Conservation (phyloP, 2,329 filamentous ascomycete species). For the Aureobasidium sp. region DNA sequence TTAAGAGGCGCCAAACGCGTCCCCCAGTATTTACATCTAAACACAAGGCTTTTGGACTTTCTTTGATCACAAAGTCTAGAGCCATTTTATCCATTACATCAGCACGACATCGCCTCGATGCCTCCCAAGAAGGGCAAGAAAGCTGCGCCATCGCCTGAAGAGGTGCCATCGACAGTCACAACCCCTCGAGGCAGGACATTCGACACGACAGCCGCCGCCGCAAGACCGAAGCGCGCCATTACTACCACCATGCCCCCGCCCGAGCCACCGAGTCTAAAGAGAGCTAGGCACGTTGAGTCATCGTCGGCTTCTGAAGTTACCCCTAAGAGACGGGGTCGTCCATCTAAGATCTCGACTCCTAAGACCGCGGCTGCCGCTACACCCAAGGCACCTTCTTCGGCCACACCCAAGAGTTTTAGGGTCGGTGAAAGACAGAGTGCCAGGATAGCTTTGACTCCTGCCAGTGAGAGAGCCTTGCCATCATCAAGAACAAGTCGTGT, state of each 20-base stretch:
- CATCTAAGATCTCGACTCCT: conserved; percentile 17
- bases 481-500: neutral
- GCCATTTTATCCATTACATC: neutral
- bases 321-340: conserved; percentile 27
- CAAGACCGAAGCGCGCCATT: conserved; percentile 15
- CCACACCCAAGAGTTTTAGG: neutral
- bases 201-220: conserved; percentile 24
- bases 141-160: neutral
- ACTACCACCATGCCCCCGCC: conserved; percentile 3
- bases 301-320: neutral
- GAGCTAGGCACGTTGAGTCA: neutral
- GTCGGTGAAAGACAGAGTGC: conserved; percentile 16
- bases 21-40: conserved; percentile 8
- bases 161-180: conserved; percentile 19
- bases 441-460: conserved; percentile 9
- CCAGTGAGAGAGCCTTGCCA: neutral
- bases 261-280: conserved; percentile 11
- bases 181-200: conserved; percentile 23
- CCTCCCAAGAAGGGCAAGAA: conserved; percentile 15
- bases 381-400: neutral
- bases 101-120: conserved; percentile 2
- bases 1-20: neutral
- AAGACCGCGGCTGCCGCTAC: neutral
- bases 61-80: neutral
- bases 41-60: neutral